Conservation (phyloP, 495 filamentous ascomycete species). For the Penicillium salamii region DNA sequence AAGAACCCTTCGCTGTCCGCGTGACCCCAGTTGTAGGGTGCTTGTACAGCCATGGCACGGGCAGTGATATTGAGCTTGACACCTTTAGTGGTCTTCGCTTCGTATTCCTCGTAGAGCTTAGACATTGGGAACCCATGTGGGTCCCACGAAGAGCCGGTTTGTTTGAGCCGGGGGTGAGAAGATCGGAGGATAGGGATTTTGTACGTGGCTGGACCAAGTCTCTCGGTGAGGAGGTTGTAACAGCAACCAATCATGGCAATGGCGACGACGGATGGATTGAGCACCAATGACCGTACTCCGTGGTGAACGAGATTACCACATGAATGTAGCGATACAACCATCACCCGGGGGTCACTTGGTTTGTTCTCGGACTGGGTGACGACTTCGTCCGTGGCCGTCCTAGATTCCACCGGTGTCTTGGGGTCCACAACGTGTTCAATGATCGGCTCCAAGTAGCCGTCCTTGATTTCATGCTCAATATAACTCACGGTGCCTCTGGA, state of each 20-base stretch:
- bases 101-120: conserved; percentile 59
- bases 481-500: conserved; percentile 48
- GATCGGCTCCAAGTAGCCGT: conserved; percentile 75
- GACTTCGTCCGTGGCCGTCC: conserved; percentile 8
- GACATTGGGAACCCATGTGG: conserved; percentile 94
- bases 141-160: conserved; percentile 64
- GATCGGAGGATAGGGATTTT: conserved; percentile 69
- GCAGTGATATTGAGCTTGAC: conserved; percentile 92
- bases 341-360: conserved; percentile 48
- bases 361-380: conserved; percentile 8
- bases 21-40: conserved; percentile 84
- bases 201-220: conserved; percentile 79
- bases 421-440: conserved; percentile 61
- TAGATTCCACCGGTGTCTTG: conserved; percentile 3
- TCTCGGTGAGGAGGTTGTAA: conserved; percentile 93
- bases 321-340: conserved; percentile 93
- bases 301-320: conserved; percentile 97
- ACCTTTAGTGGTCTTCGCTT: conserved; percentile 51
- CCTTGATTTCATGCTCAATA: conserved; percentile 53
- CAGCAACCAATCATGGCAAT: conserved; percentile 96
- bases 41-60: conserved; percentile 94
- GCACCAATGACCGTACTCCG: conserved; percentile 76
- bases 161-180: conserved; percentile 52
- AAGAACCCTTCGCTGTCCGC: conserved; percentile 84
- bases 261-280: conserved; percentile 79